These are phyloP conservation scores for Pyrrhoderma noxium DNA, from an alignment of 1,284 basidiomycete species.

Conservation along the genomic window DNA sequence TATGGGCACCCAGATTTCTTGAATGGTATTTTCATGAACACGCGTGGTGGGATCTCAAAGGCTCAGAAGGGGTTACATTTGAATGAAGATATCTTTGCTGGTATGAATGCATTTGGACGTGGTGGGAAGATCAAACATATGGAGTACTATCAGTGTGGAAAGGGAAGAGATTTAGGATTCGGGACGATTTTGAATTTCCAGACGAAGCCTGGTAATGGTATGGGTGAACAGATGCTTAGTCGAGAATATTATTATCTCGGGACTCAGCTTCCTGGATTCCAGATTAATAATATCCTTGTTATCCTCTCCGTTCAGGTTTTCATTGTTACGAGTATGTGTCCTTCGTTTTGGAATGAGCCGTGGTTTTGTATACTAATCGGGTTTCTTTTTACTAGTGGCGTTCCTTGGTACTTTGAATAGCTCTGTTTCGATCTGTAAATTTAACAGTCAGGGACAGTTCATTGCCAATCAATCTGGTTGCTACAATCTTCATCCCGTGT, in stretches of 20 bases:
- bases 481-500: no score
- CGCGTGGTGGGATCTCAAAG: constrained; percentile 96
- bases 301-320: constrained; percentile 93
- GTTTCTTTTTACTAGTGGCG: not conserved
- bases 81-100: constrained; percentile 99
- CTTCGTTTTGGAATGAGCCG: no score
- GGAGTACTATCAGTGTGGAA: constrained; percentile 98
- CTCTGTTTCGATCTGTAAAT: no score
- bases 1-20: constrained; percentile 99
- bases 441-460: no score
- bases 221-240: constrained; percentile 99
- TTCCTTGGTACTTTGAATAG: not conserved
- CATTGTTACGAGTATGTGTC: constrained; percentile 71
- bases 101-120: constrained; percentile 97
- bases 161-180: constrained; percentile 98
- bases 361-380: no score
- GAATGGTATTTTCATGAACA: constrained; percentile 97
- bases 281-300: constrained; percentile 99
- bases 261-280: constrained; percentile 99
- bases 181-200: constrained; percentile 99
- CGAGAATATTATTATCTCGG: constrained; percentile 99
- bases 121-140: constrained; percentile 98
- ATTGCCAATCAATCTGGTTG: no score
- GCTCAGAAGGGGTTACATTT: constrained; percentile 97
- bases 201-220: constrained; percentile 99